Conservation (phyloP, 2,329 filamentous ascomycete species). For the Dendryphion nanum region DNA sequence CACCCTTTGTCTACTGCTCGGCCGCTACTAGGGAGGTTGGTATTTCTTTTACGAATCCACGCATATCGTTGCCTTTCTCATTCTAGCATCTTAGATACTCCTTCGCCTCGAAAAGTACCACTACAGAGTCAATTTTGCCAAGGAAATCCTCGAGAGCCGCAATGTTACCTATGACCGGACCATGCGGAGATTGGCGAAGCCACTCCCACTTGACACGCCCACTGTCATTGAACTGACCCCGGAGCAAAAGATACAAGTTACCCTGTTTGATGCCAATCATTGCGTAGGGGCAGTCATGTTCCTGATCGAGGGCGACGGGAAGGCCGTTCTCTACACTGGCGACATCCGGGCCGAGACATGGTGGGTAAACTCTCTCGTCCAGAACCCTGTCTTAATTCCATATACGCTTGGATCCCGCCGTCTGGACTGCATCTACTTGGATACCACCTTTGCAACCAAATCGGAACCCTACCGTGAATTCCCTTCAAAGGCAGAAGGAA, state of each 20-base stretch:
- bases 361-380: constrained; percentile 73
- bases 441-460: constrained; percentile 72
- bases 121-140: constrained; percentile 77
- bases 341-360: constrained; percentile 84
- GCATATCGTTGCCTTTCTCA: background rate
- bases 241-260: constrained; percentile 70
- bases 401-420: constrained; percentile 54
- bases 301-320: constrained; percentile 71
- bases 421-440: constrained; percentile 82
- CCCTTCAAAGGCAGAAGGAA: constrained; percentile 68
- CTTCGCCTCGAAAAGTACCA: constrained; percentile 75
- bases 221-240: constrained; percentile 72
- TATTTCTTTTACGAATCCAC: too few relatives aligned
- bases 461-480: constrained; percentile 52
- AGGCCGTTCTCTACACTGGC: constrained; percentile 81
- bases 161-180: constrained; percentile 71
- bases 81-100: constrained; percentile 54
- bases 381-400: constrained; percentile 71
- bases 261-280: constrained; percentile 87
- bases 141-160: constrained; percentile 72
- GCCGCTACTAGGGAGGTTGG: constrained; percentile 72
- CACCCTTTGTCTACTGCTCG: constrained; percentile 89
- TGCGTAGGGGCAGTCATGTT: constrained; percentile 93
- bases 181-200: constrained; percentile 70
- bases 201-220: constrained; percentile 78